Base-by-base conservation (phyloP, 495 filamentous ascomycete genomes). In the Penicillium desertorum region DNA sequence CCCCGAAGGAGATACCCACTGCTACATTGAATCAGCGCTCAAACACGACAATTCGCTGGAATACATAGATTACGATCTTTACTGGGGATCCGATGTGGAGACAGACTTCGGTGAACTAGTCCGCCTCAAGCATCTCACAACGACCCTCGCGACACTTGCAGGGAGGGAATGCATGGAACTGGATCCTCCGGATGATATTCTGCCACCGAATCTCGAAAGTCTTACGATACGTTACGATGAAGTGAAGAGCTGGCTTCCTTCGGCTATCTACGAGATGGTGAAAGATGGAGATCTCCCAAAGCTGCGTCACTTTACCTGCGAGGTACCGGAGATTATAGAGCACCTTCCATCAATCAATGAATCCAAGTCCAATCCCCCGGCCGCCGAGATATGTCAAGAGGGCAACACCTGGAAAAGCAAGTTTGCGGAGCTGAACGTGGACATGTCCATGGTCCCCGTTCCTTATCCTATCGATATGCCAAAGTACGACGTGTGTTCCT, bases 401-500 rank as follows among this genome's bases (percentile, higher is more conserved):
- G 36, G 37, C 36, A 53, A 53, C 27, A 53, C 25, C 2, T 53
- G 51, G 51, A n/a, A 44, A 53, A 42, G 39, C 36, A 30, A 20
- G 16, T 53, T 53, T 14, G 25, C 29, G 1, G 25, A 30, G 11
- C 6, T 43, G 3, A 43, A 53, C 5, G 51, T 53, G 51, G 51
- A 43, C 4, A n/a, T 53, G 14, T 44, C 25, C 0, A 23, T 37
- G 51, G 23, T 22, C 11, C 19, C 17, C 2, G 51, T 53, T 30
- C 39, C 51, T 19, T 53, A 20, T 20, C 51, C 51, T 16, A 25
- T 53, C 27, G 9, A 30, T 2, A 0, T 43, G n/a, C 27, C 51
- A 9, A 43, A 53, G 22, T 53, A 53, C 37, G 10, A 53, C 7
- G 6, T 32, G 10, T 53, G 51, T 29, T 20, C 37, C 7, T 53